Evolutionary conservation across 2,329 filamentous ascomycete species (phyloP), one percentile per base, ranked within the genome.

Genomic region (Fusarium mundagurra): DNA sequence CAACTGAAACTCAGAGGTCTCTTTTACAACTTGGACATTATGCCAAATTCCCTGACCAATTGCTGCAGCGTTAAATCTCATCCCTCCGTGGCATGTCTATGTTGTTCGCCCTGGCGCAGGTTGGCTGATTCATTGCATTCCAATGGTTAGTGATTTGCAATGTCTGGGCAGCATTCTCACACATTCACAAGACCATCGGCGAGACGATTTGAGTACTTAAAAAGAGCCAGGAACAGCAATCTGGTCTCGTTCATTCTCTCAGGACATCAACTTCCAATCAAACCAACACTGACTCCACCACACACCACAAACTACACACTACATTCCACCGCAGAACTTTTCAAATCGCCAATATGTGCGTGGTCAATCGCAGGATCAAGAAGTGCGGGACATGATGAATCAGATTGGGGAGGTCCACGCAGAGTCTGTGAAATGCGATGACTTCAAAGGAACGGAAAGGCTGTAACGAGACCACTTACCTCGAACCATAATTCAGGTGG

Each of bases 391-490:
- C 33, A 16, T 36, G n/a, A 43, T 17, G 9, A 17, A 43, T 10
- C 6, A 43, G 24, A 7, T 53, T 8, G 20, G 10, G 3, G 13
- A 2, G n/a, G 18, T 13, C 10, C 47, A 50, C 16, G 12, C 2
- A 9, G n/a, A 4, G 3, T n/a, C 50, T 17, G 5, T 14, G 2
- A 24, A 24, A 5, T 53, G n/a, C n/a, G 3, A 53, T 7, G 16
- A 0, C 33, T 22, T 27, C 9, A 11, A 11, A 24, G 12, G 33
- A 53, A 0, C n/a, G 18, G 8, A 22, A 22, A 27, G 33, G 12
- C 7, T 27, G n/a, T 14, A 13, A 7, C 9, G 3, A 13, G 11
- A 11, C 0, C 6, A 10, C 2, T 13, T 36, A 22, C 33, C 17
- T 12, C 8, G 33, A 4, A 10, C 14, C 41, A 24, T 9, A 2